phyloP scores from a whole-genome alignment of 2,329 filamentous ascomycete genomes.

The Capronia epimyces region DNA sequence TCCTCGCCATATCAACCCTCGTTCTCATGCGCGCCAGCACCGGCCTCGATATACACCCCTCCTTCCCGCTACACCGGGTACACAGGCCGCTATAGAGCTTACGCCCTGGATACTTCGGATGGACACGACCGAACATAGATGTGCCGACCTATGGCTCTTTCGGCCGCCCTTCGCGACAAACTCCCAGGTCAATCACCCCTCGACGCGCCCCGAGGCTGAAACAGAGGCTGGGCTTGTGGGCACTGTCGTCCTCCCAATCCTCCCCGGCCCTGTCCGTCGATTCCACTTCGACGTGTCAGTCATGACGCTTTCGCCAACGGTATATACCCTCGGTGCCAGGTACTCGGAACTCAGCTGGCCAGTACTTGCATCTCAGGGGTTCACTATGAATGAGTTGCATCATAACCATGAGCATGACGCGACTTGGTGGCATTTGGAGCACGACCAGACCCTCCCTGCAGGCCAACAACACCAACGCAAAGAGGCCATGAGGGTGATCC shows the following conservation, averaged over 20 bases:
- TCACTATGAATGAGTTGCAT: conserved; percentile 8
- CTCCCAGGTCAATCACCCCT: background rate
- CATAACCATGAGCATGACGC: conserved; percentile 11
- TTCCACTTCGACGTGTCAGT: conserved; percentile 11
- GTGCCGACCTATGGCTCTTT: conserved; percentile 12
- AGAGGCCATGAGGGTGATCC: conserved; percentile 7
- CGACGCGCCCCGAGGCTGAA: background rate
- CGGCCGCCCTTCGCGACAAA: background rate
- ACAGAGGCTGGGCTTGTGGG: background rate
- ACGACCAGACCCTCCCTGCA: background rate
- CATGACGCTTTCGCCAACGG: conserved; percentile 16
- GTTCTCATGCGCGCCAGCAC: no score
- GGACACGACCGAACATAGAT: conserved; percentile 6
- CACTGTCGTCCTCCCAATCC: conserved; percentile 16
- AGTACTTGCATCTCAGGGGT: conserved; percentile 9
- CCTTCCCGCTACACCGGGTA: background rate
- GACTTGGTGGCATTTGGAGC: conserved; percentile 1
- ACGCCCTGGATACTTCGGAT: conserved; percentile 15
- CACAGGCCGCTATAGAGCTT: background rate
- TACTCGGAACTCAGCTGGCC: conserved; percentile 16
- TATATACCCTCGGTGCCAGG: conserved; percentile 5
- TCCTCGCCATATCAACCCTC: background rate
- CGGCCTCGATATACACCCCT: background rate
- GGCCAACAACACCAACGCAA: background rate
- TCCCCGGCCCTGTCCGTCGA: conserved; percentile 3